Evolutionary conservation across 139 green algal genomes (phyloP).

Genomic region (Chlamydomonas sp.): DNA sequence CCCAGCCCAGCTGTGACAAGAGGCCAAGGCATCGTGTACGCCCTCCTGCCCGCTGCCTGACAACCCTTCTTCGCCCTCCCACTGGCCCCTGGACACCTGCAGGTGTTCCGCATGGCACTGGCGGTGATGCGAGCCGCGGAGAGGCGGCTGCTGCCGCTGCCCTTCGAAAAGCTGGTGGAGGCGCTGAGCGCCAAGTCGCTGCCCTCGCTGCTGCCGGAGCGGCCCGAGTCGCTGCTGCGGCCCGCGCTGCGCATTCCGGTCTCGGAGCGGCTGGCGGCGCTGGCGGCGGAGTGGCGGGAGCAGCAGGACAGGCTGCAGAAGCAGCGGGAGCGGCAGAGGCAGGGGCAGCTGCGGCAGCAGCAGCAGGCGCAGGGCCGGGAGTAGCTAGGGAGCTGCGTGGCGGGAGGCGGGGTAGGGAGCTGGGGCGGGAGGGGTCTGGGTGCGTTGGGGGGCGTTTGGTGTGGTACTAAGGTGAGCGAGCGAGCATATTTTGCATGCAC

Average conservation of each 20-base stretch:
- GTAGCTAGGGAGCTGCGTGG: too few relatives aligned
- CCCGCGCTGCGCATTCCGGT: conserved; percentile 58
- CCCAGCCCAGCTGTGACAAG: neutral
- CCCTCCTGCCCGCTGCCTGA: too few relatives aligned
- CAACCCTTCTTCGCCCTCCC: neutral
- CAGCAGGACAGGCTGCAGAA: neutral
- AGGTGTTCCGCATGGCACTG: conserved; percentile 79
- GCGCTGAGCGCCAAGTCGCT: conserved; percentile 40
- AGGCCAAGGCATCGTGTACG: too few relatives aligned
- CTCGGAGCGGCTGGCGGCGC: conserved; percentile 39
- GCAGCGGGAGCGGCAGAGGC: too few relatives aligned
- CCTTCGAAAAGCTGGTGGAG: conserved; percentile 64
- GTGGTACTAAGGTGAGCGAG: too few relatives aligned
- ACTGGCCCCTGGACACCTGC: too few relatives aligned
- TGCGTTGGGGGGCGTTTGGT: too few relatives aligned
- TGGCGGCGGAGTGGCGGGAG: conserved; percentile 37
- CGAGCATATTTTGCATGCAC: too few relatives aligned
- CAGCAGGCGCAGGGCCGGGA: neutral
- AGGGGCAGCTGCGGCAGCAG: too few relatives aligned
- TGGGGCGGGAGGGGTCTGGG: too few relatives aligned
- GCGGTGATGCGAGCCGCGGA: conserved; percentile 70
- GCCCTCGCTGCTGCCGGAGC: conserved; percentile 36
- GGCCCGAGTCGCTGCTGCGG: conserved; percentile 33
- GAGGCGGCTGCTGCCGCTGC: conserved; percentile 56
- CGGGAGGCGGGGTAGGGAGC: too few relatives aligned